These are phyloP conservation scores for Voacanga thouarsii DNA, from an alignment of 257 asterid species.

Conservation along the genomic window DNA sequence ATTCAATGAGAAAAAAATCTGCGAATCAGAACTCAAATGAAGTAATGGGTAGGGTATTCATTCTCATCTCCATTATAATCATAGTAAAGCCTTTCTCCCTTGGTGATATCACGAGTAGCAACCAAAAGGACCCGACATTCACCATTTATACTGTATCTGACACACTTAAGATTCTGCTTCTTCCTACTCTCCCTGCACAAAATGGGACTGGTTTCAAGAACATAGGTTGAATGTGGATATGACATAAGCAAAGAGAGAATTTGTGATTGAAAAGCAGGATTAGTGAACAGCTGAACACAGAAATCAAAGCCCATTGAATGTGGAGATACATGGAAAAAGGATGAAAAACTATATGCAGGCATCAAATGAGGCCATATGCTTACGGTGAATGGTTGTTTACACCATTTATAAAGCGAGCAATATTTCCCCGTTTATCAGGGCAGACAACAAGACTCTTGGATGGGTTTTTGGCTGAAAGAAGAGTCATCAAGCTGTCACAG, in stretches of 20 bases:
- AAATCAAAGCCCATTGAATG: conserved; percentile 1
- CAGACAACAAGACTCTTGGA: conserved; percentile 68
- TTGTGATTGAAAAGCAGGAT: neutral
- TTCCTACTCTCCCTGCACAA: conserved; percentile 73
- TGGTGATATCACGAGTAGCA: conserved; percentile 65
- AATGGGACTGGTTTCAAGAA: conserved; percentile 24
- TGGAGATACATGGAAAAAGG: conserved; percentile 16
- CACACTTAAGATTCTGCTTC: conserved; percentile 81
- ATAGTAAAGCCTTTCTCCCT: conserved; percentile 85
- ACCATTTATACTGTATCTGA: conserved; percentile 61
- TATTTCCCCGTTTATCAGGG: conserved; percentile 83
- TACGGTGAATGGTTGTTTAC: conserved; percentile 77
- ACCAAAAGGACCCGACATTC: conserved; percentile 67
- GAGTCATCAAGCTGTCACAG: conserved; percentile 92
- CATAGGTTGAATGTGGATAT: conserved; percentile 10
- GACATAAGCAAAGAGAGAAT: conserved; percentile 8
- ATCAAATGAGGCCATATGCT: conserved; percentile 31
- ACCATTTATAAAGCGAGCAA: conserved; percentile 81
- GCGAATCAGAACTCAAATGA: conserved; percentile 34
- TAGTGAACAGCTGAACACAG: conserved; percentile 6
- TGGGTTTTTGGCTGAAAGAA: conserved; percentile 58
- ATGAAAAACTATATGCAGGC: conserved; percentile 15
- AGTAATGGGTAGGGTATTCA: conserved; percentile 82
- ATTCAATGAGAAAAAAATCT: conserved; percentile 15
- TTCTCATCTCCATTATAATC: conserved; percentile 86